These are phyloP conservation scores for Rhynchospora breviuscula DNA, from an alignment of 176 grass and related monocot species.

Conservation along the genomic window DNA sequence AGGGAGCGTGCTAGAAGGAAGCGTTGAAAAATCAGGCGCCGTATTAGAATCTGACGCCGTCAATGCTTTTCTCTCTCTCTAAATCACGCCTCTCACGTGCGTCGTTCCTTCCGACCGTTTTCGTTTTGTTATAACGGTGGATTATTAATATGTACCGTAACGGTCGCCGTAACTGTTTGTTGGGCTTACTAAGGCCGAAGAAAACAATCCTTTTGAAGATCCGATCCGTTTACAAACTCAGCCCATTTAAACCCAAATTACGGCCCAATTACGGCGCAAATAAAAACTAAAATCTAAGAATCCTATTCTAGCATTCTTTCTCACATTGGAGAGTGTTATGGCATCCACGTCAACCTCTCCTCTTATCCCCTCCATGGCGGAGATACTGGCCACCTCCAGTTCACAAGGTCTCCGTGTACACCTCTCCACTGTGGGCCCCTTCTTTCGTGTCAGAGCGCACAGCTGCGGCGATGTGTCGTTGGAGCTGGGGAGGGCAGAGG, in stretches of 20 bases:
- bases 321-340: background rate
- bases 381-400: slow-evolving; percentile 53
- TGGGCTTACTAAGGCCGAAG: background rate
- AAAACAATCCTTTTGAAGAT: background rate
- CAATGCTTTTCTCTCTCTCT: background rate
- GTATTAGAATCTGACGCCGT: background rate
- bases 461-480: background rate
- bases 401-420: slow-evolving; percentile 53
- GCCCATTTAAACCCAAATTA: no score
- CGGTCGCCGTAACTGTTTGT: no score
- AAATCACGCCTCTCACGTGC: background rate
- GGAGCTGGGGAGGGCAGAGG: slow-evolving; percentile 70
- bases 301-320: background rate
- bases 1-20: slow-evolving; percentile 11
- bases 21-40: background rate
- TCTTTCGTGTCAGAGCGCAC: slow-evolving; percentile 53
- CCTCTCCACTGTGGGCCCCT: slow-evolving; percentile 54
- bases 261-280: no score
- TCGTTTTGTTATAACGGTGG: no score
- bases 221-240: background rate
- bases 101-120: background rate
- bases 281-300: no score
- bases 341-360: background rate
- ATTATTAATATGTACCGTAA: no score
- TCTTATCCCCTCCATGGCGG: slow-evolving; percentile 54